Evolutionary conservation across 2,329 filamentous ascomycete species (phyloP), one percentile per base, ranked within the genome.

Genomic region (Stachybotrys chlorohalonatus): DNA sequence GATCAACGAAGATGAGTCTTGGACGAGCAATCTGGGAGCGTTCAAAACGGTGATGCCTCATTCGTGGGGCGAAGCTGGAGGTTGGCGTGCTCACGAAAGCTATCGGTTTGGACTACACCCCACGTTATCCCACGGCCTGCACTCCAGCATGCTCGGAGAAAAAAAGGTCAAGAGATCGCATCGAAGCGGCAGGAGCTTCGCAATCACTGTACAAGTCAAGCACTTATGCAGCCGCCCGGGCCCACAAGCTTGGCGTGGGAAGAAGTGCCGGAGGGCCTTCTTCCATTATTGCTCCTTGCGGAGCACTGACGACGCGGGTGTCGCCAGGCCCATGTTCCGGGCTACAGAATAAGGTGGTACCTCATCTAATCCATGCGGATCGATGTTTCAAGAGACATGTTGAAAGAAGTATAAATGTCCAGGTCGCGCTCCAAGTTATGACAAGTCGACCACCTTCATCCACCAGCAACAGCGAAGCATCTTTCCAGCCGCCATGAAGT

Each of bases 401-500:
- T 47, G 46, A 9, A 8, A 13, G 46, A 9, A 47, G 39, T 47
- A 47, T 47, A 47, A 47, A 47, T 42, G 46, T 47, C 46, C 9
- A n/a, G 9, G 46, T 11, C 15, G 46, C 46, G 24, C 15, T 47
- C 46, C 15, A 11, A 16, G 46, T 47, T 24, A 2, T 47, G 2
- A 9, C 46, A n/a, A 8, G 46, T 47, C 16, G 46, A n/a, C 7
- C n/a, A 47, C 16, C 46, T 47, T 47, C 46, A 47, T 24, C 16
- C 8, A 16, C 46, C 46, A 45, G 39, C 24, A 24, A 24, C 24
- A 24, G 24, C 24, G 24, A 24, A 24, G 24, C 24, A 24, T 24
- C 15, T 13, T 6, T n/a, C 15, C 46, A 47, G 46, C 15, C 46
- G 9, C 17, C 46, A 62, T 62, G 60, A 60, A 58, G 51, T 39